These are phyloP conservation scores for Domatiomyces globalis DNA, from an alignment of 2,329 filamentous ascomycete genomes.

Conservation along the genomic window DNA sequence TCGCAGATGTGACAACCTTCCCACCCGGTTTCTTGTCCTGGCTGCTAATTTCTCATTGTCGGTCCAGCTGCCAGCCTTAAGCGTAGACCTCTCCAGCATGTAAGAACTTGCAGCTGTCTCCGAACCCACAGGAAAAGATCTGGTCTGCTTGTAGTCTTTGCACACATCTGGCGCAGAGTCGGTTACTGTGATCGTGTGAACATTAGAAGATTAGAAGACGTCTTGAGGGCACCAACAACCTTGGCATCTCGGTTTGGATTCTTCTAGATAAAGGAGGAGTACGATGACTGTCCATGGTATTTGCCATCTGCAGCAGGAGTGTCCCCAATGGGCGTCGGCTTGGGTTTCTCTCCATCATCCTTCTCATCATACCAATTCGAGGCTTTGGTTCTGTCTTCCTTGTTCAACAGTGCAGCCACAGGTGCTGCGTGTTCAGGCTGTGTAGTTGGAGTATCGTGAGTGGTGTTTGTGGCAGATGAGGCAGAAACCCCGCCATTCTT, in stretches of 20 bases:
- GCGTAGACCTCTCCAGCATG: constrained; percentile 54
- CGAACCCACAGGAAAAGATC: constrained; percentile 50
- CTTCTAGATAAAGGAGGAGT: constrained; percentile 62
- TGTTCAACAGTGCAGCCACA: constrained; percentile 47
- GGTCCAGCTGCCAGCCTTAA: constrained; percentile 88
- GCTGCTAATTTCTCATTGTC: constrained; percentile 77
- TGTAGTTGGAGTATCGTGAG: constrained; percentile 29
- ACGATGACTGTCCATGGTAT: constrained; percentile 63
- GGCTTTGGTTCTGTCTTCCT: constrained; percentile 79
- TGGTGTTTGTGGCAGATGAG: constrained; percentile 36
- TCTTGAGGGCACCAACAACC: constrained; percentile 73
- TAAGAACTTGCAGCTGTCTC: constrained; percentile 60
- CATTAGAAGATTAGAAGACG: constrained; percentile 73
- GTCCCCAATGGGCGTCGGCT: constrained; percentile 23
- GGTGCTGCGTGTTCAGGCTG: constrained; percentile 47
- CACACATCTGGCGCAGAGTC: constrained; percentile 90
- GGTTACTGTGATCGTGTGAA: constrained; percentile 76
- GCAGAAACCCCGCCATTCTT: constrained; percentile 55
- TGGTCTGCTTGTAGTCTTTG: constrained; percentile 81
- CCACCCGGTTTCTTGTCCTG: constrained; percentile 43
- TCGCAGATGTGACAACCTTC: constrained; percentile 35
- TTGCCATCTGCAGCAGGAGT: constrained; percentile 43
- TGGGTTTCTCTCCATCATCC: constrained; percentile 34
- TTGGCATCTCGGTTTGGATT: constrained; percentile 57
- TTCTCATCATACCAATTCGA: constrained; percentile 79